Base-by-base conservation (phyloP, 306 rosid genomes). In the Corylus heterophylla region DNA sequence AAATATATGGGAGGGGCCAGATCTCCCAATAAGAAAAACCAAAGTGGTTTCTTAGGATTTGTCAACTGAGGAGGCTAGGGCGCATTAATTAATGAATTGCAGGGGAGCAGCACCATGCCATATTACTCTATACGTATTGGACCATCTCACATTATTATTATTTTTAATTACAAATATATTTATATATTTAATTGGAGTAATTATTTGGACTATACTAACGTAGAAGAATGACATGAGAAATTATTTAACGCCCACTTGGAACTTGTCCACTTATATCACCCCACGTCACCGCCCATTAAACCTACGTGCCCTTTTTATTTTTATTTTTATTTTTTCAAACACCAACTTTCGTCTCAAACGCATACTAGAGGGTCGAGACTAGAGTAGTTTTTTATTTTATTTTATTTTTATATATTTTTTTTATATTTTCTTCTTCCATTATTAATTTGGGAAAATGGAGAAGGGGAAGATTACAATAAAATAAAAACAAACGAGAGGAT, bases 91-190 rank as follows among this genome's bases (percentile, higher is more conserved):
- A 73, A 87, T 84, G 54, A 79, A 83, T 48, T 74, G 78, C 85
- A 73, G 86, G 69, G 64, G 71, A 83, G 85, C 88, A 82, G 80
- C 70, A 82, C 80, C 69, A 49, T 37, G 47, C 35, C 87, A 54
- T 76, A 79, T 80, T 83, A 66, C 62, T 80, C 47, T 80, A 37
- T 64, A 68, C 62, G 83, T 79, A 88, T 85, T 85, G 87, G 90
- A 52, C 85, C 71, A 66, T 61, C 58, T 16, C 16, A 39, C 48
- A 63, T 63, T 27, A 6, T 22, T 7, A 70, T 70, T 51, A 12
- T 52, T 8, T 55, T 37, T 42, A 42, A 42, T 6, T 42, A 42
- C 7, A 71, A 54, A 37, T 74, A 37, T 74, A 68, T 78, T 54
- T 80, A 51, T 55, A 74, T 85, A 79, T 85, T 59, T 55, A 37